Percentiles rank a stretch among this genome's conserved stretches.
Evolutionary conservation across 768 basidiomycete genomes (phyloP).

Genomic region (Trametes gibbosa): DNA sequence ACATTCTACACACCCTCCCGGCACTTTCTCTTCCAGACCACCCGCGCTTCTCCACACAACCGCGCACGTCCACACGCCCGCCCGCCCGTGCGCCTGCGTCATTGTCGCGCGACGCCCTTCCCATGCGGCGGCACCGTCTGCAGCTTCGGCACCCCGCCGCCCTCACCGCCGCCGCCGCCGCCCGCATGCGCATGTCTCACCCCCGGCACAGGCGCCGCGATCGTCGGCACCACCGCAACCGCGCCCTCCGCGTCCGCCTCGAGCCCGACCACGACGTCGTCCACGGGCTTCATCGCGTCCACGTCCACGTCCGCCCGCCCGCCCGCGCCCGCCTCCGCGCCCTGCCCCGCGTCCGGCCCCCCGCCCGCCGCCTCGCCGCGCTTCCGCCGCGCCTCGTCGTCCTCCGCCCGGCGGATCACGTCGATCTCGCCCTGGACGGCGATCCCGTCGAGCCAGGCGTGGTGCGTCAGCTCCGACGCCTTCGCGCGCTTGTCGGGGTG

Average conservation of each 20-base stretch:
- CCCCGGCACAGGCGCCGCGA: slow-evolving; percentile 23
- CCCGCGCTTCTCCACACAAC: background rate
- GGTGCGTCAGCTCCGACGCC: slow-evolving; percentile 81
- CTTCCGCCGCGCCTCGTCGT: slow-evolving; percentile 41
- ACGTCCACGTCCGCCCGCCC: slow-evolving; percentile 32
- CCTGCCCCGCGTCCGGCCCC: slow-evolving; percentile 31
- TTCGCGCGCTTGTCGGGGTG: slow-evolving; percentile 87
- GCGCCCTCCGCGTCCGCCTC: slow-evolving; percentile 12
- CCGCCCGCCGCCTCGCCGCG: slow-evolving; percentile 36
- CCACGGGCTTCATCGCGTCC: slow-evolving; percentile 79
- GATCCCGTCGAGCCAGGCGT: slow-evolving; percentile 83
- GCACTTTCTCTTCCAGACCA: background rate
- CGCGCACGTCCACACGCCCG: background rate
- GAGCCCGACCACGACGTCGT: slow-evolving; percentile 37
- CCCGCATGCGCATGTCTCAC: slow-evolving; percentile 14
- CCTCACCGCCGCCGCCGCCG: slow-evolving; percentile 9
- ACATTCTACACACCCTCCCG: background rate
- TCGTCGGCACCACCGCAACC: slow-evolving; percentile 25
- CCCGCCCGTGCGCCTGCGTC: background rate
- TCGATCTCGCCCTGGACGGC: slow-evolving; percentile 91
- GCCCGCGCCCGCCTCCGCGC: background rate
- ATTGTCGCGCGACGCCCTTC: slow-evolving; percentile 10
- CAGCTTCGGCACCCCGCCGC: slow-evolving; percentile 23
- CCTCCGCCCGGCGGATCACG: slow-evolving; percentile 63
- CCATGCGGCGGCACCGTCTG: slow-evolving; percentile 20